Conservation (phyloP, 2,329 filamentous ascomycete species). For the Xenosphaeropsis pyriputrescens region DNA sequence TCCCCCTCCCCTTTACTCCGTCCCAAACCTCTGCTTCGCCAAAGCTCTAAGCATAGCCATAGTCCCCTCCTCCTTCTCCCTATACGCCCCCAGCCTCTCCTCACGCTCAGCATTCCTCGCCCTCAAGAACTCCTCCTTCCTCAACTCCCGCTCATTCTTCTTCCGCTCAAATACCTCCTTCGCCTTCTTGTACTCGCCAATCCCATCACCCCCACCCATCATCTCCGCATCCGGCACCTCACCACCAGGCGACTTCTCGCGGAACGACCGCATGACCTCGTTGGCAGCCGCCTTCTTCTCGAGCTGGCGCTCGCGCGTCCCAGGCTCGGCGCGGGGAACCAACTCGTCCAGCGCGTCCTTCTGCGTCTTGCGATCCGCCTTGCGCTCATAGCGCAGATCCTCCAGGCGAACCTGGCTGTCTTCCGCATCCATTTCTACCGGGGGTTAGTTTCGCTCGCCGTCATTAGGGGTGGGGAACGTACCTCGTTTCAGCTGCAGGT, state of each 20-base stretch:
- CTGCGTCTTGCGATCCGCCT: conserved; percentile 48
- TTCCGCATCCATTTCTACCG: conserved; percentile 23
- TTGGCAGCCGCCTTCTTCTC: conserved; percentile 71
- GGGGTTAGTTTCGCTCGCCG: conserved; percentile 1
- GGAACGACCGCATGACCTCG: conserved; percentile 59
- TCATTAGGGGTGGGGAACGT: neutral
- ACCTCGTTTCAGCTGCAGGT: conserved; percentile 50
- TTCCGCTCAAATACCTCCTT: conserved; percentile 52
- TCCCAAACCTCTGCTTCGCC: conserved; percentile 65
- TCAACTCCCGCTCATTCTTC: conserved; percentile 72
- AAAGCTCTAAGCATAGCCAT: conserved; percentile 69
- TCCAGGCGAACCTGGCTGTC: conserved; percentile 29
- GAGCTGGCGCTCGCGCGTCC: conserved; percentile 67
- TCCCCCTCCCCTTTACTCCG: neutral
- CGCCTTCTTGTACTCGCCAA: conserved; percentile 55
- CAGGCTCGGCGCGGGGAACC: conserved; percentile 67
- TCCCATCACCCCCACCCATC: conserved; percentile 53
- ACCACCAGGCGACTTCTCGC: conserved; percentile 49
- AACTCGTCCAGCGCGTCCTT: conserved; percentile 69
- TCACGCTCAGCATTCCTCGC: conserved; percentile 69
- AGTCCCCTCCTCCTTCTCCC: conserved; percentile 68
- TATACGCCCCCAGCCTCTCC: conserved; percentile 54
- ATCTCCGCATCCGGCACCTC: conserved; percentile 62
- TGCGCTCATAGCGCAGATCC: conserved; percentile 45
- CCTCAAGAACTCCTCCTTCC: conserved; percentile 66